Evolutionary conservation across 257 asterid species (phyloP).

Genomic region (Ligustrum vulgare): DNA sequence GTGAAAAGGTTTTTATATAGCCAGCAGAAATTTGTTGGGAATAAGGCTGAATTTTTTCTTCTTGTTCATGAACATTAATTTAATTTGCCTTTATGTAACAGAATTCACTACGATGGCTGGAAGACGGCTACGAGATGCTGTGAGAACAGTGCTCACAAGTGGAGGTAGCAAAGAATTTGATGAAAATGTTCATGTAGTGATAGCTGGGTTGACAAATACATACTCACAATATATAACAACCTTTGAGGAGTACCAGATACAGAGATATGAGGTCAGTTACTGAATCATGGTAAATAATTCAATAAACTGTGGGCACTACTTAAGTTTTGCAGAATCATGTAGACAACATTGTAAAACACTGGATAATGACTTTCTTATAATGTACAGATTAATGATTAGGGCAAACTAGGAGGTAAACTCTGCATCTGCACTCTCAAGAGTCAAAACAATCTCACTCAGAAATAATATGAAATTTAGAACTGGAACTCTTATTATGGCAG

Average conservation of each 20-base stretch:
- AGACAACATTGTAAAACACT: neutral
- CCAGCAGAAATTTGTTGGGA: neutral
- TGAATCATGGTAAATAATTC: neutral
- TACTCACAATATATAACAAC: constrained; percentile 93
- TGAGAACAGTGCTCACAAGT: constrained; percentile 52
- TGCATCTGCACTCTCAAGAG: neutral
- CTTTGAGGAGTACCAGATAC: constrained; percentile 85
- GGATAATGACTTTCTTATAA: neutral
- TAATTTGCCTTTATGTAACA: constrained; percentile 20
- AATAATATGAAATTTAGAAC: neutral
- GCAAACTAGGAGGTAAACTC: neutral
- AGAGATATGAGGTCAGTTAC: constrained; percentile 90
- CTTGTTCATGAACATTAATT: neutral
- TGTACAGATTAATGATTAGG: neutral
- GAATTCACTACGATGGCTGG: constrained; percentile 99
- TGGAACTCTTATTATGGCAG: neutral
- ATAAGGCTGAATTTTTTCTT: neutral
- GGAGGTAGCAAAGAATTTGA: constrained; percentile 49
- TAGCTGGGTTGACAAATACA: constrained; percentile 93
- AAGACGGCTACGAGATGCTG: constrained; percentile 94
- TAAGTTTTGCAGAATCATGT: constrained; percentile 7
- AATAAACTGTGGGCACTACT: neutral
- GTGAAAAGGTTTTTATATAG: neutral
- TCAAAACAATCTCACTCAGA: neutral
- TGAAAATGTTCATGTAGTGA: constrained; percentile 69